Evolutionary conservation across 805 yeast species (phyloP), one percentile per base, ranked within the genome.

Genomic region (Cyberlindnera petersonii): DNA sequence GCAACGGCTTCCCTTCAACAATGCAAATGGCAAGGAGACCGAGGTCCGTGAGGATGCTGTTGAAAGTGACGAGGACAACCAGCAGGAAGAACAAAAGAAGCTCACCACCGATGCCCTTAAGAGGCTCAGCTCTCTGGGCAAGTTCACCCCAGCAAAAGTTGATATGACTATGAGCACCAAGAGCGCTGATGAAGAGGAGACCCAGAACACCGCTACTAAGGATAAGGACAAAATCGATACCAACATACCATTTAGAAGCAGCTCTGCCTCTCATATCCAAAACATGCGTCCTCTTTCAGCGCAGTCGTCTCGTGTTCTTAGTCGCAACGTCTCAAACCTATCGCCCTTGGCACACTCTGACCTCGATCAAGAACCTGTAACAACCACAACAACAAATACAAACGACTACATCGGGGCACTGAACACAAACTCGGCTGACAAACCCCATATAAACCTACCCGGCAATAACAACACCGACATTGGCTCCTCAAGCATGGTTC

Each of bases 41-140:
- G 32, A 18, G n/a, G 46, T n/a, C n/a, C n/a, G 33, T 7, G 56
- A 46, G 23, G 44, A 44, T 26, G 62, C 56, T 17, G 58, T 32
- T 15, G 28, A 23, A 11, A 32, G 46, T n/a, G 60, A 50, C 1
- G 44, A 32, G 5, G 59, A 57, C 6, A 53, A 48, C 14, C 56
- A 18, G 55, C 59, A 19, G 19, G 40, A 35, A 14, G 61, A 56
- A 10, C 56, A 56, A n/a, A 60, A 59, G 24, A 59, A 58, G 34
- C 48, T 68, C 9, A 67, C 73, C 0, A 61, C 65, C 9, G 66
- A 64, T 40, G 72, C 73, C 1, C 37, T 67, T 35, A 57, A 60
- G 26, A 63, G 61, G 31, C 48, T 68, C 24, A 59, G 66, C 3
- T 42, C 57, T 3, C 37, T 67, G 5, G 43, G 56, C 3, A 55